These are phyloP conservation scores for Gardenia jasminoides DNA, from an alignment of 257 asterid genomes.

Conservation along the genomic window DNA sequence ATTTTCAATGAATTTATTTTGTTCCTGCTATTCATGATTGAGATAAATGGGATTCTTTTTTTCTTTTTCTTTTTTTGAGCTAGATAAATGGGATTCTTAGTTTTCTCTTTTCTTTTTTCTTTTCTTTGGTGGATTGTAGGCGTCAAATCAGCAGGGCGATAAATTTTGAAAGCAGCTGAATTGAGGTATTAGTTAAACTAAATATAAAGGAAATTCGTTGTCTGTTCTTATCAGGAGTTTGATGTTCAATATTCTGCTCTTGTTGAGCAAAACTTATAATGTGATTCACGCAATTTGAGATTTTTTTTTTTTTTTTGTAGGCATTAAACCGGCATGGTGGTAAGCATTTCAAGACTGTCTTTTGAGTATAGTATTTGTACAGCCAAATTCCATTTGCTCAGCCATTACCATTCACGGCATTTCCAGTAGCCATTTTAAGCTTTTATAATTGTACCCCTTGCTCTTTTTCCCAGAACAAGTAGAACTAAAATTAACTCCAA, in stretches of 20 bases:
- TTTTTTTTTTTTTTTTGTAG: conserved; percentile 14
- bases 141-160: not conserved
- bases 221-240: not conserved
- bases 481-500: too few species aligned
- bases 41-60: not conserved
- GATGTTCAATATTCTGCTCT: too few species aligned
- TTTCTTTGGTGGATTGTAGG: not conserved
- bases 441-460: too few species aligned
- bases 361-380: too few species aligned
- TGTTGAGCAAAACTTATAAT: not conserved
- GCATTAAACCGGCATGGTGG: conserved; percentile 26
- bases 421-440: too few species aligned
- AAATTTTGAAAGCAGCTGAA: not conserved
- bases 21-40: not conserved
- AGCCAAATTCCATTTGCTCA: too few species aligned
- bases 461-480: too few species aligned
- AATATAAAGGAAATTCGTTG: too few species aligned
- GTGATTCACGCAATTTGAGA: not conserved
- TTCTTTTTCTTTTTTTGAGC: too few species aligned
- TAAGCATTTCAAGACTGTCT: not conserved
- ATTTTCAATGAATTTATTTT: not conserved
- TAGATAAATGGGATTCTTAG: not conserved
- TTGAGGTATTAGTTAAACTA: not conserved
- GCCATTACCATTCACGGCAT: too few species aligned
- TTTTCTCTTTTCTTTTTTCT: not conserved